A percentile compares a stretch with the other conserved stretches of the same genome.
Evolutionary conservation across 306 rosid species (phyloP).

Genomic region (Pueraria montana): DNA sequence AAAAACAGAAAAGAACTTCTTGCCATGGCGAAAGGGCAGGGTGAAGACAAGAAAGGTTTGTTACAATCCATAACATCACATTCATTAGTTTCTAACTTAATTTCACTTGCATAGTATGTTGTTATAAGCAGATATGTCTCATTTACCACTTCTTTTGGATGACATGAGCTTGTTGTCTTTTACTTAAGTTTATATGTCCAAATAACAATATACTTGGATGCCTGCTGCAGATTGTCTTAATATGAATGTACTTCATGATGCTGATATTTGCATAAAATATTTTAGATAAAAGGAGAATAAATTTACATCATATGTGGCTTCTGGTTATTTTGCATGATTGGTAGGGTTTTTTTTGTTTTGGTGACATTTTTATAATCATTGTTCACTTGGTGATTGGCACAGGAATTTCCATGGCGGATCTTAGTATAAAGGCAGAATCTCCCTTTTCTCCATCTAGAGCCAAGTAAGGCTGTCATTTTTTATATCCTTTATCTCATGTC

Average conservation of each 20-base stretch:
- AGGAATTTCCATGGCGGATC: conserved; percentile 86
- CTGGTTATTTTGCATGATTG: conserved; percentile 36
- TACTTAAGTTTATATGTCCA: not conserved
- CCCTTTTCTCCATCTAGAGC: conserved; percentile 81
- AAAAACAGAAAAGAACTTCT: conserved; percentile 95
- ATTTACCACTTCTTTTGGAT: conserved; percentile 34
- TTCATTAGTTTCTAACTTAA: conserved; percentile 17
- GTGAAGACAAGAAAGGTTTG: conserved; percentile 94
- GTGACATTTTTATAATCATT: conserved; percentile 34
- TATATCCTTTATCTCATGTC: conserved; percentile 32
- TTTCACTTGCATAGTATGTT: conserved; percentile 26
- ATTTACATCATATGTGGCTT: conserved; percentile 46
- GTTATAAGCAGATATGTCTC: conserved; percentile 2
- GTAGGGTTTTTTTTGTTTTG: conserved; percentile 18
- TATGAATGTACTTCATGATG: conserved; percentile 13
- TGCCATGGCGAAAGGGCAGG: conserved; percentile 97
- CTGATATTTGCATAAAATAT: conserved; percentile 32
- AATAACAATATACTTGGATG: not conserved
- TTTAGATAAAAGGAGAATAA: conserved; percentile 5
- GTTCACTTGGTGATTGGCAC: conserved; percentile 42
- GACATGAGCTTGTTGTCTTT: conserved; percentile 5
- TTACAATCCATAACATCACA: conserved; percentile 16
- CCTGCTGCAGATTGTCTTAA: conserved; percentile 17
- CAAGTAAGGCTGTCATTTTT: conserved; percentile 69
- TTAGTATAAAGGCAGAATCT: conserved; percentile 81